A percentile compares a stretch with the other conserved stretches of the same genome.
phyloP scores from a whole-genome alignment of 805 yeast genomes.

The Saturnispora diversa region DNA sequence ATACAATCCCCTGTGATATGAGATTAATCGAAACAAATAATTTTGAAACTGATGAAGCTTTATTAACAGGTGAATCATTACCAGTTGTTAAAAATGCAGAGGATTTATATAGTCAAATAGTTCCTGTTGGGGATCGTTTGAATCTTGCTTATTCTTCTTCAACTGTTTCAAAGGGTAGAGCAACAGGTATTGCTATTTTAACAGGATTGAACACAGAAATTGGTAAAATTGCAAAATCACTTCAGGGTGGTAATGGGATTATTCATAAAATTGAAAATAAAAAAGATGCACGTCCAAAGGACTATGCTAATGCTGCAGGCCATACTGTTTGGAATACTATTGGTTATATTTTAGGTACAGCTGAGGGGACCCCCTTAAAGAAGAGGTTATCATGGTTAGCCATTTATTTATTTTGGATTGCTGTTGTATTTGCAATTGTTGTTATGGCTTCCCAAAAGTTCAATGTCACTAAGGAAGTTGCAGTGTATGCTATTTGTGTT shows the following conservation, averaged over 20 bases:
- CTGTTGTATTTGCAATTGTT: slow-evolving; percentile 78
- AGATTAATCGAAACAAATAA: slow-evolving; percentile 51
- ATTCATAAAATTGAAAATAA: slow-evolving; percentile 36
- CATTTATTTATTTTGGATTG: slow-evolving; percentile 58
- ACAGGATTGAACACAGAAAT: slow-evolving; percentile 72
- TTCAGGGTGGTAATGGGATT: slow-evolving; percentile 35
- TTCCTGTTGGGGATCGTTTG: slow-evolving; percentile 66
- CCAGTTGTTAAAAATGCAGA: slow-evolving; percentile 54
- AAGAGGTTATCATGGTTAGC: slow-evolving; percentile 72
- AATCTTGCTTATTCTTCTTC: slow-evolving; percentile 68
- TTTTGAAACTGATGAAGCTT: slow-evolving; percentile 77
- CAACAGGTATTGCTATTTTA: slow-evolving; percentile 54
- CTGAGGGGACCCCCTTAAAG: slow-evolving; percentile 76
- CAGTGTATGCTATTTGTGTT: slow-evolving; percentile 82
- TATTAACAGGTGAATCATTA: slow-evolving; percentile 82
- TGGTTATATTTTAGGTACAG: slow-evolving; percentile 67
- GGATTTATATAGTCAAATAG: slow-evolving; percentile 31
- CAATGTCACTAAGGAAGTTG: slow-evolving; percentile 69
- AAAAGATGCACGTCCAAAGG: slow-evolving; percentile 39
- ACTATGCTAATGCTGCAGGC: slow-evolving; percentile 38
- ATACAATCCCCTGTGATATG: slow-evolving; percentile 68
- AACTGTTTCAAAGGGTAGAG: slow-evolving; percentile 67
- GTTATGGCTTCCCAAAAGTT: slow-evolving; percentile 81
- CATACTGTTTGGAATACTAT: slow-evolving; percentile 45
- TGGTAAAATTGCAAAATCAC: slow-evolving; percentile 61